Evolutionary conservation across 2,329 filamentous ascomycete genomes (phyloP), one percentile per base, ranked within the genome.

Genomic region (Elsinoe ampelina): DNA sequence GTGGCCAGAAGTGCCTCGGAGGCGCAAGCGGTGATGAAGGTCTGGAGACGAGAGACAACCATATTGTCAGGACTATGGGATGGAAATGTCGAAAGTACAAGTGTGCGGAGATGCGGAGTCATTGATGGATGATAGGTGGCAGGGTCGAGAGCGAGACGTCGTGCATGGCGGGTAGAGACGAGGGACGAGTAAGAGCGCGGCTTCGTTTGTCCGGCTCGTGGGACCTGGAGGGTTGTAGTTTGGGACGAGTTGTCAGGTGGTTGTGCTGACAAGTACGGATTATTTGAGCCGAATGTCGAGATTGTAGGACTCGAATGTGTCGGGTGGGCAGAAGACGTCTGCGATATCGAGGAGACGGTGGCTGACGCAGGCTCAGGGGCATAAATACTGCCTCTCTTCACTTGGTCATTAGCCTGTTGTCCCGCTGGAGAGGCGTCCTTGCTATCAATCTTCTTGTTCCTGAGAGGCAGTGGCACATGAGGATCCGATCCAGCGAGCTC

Each of bases 41-140:
- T 68, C 45, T 75, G 77, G 4, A 84, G 66, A 10, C 69, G 69
- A 15, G 80, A 68, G 0, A 70, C 62, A 1, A 75, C 75, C 22
- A 72, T 72, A 4, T 68, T 70, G 30, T 59, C 55, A 20, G 61
- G 7, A 1, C 66, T 63, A 17, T 57, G 61, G 2, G 63, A 30
- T 0, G 81, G 81, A 1, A 84, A 74, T 59, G 80, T 75, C 1
- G 80, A 83, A 43, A 84, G 67, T 2, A 81, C 72, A 3, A 84
- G 64, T 0, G 77, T 80, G 52, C 75, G 73, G 7, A 83, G 63
- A 51, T 77, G 75, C 10, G 79, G 75, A 2, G 83, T 67, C 68
- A 78, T 76, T 10, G 74, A 77, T 12, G 80, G 80, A 63, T 82
- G 79, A 7, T 83, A 67, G 20, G 35, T 61, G 12, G 59, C 57